Evolutionary conservation across 163 green algal species (phyloP), one percentile per base, ranked within the genome.

Genomic region (Scenedesmus sp.): DNA sequence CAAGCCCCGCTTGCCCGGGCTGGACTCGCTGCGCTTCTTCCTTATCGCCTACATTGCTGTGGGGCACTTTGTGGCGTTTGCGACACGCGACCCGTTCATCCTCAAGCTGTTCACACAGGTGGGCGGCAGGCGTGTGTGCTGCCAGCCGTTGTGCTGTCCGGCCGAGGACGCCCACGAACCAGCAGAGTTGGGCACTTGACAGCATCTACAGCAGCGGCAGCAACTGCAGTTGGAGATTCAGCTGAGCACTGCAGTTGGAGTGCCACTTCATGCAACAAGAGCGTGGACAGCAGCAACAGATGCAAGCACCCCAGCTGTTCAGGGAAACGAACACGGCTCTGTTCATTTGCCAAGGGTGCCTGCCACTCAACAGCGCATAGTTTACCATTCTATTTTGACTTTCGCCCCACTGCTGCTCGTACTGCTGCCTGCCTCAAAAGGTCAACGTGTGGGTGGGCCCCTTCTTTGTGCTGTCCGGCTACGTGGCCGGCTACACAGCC

Each of bases 41-140:
- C 68, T 92, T 2, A 92, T 92, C 61, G 88, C 88, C 24, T 92
- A 92, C 88, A 92, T 92, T 42, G 88, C 43, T n/a, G 81, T 89
- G 33, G 88, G 88, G 24, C 88, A 92, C 88, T 92, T 92, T 65
- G 30, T 92, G 10, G 81, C 81, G 18, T 92, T 92, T 84, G 88
- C 88, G 10, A 92, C 68, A 4, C 43, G 26, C 6, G 81, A 92
- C 37, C 72, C 81, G 1, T 89, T 92, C 43, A 13, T 92, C 13
- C 81, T 92, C 10, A 92, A 85, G 49, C 35, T 92, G 46, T 92
- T 92, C 88, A 56, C 81, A 10, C 88, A 92, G 88, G 87, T 87
- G 35, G 24, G 78, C 18, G 4, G 9, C 40, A 59, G 3, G 78
- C 35, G 1, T 3, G 20, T 33, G 20, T 56, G 76, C 40, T 56